Base-by-base conservation (phyloP, 164 flowering plant species). In the Magnolia officinalis region DNA sequence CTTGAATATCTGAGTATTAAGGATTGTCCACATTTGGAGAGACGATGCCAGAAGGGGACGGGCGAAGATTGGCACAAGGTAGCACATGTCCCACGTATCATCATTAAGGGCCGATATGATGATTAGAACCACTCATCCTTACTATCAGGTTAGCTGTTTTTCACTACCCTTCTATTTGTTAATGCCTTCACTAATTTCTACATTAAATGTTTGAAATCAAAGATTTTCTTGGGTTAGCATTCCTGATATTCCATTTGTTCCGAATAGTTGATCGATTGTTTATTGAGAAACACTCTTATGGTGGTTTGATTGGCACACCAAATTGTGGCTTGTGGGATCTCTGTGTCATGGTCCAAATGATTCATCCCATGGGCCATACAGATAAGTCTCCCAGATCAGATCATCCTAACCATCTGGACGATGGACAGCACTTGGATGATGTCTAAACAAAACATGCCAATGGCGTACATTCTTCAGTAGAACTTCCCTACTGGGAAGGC, bases 31-130 rank as follows among this genome's bases (percentile, higher is more conserved):
- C 8, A n/a, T 67, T 7, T 77, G 23, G 11, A 45, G 61, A 70
- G 45, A 77, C 20, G 21, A 72, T 58, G 50, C n/a, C 1, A 50
- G 65, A 51, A 16, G 9, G 55, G 23, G 14, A n/a, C 31, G 6
- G 80, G 80, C 23, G 23, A 26, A 0, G 80, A 77, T 49, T 73
- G 80, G 80, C 49, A 51, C 7, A 73, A 77, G 80, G 52, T 73
- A 20, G 74, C 68, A 19, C 80, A 77, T 70, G 67, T 77, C 58
- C 29, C 49, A 71, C 0, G 2, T 8, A 49, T 70, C 29, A 7
- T 64, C 67, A 64, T 64, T 18, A n/a, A 64, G 21, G 67, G 67
- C 21, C 23, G 67, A 64, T 55, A 55, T 55, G 61, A 16, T 10
- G 1, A 16, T 10, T 11, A 55, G 45, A 55, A 55, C 61, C 61